Evolutionary conservation across 495 filamentous ascomycete species (phyloP), one percentile per base, ranked within the genome.

Genomic region (Neurospora sp.): DNA sequence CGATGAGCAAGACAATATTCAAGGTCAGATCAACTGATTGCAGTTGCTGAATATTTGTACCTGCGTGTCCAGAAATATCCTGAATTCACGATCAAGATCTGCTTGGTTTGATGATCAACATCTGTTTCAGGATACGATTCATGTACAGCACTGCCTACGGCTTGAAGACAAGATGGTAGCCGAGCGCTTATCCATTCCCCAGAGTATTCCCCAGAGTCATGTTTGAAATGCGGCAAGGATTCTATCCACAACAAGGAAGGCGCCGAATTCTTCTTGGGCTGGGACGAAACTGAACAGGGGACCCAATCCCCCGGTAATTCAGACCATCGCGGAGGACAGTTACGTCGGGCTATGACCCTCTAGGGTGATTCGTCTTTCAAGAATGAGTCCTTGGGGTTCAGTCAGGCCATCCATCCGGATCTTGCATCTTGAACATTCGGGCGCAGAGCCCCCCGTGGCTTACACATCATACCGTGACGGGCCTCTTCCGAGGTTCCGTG

Each of bases 41-140:
- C 38, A 71, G 59, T 18, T 65, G 53, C 53, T 35, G 12, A 35
- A 53, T 83, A 83, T 81, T 82, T 84, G 81, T 83, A 83, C 45
- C 53, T 39, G 35, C 16, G 68, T 69, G 73, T 71, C 75, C 71
- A 73, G 74, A 12, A 59, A 71, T 61, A 70, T 65, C 27, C 2
- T 53, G 69, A 39, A 41, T 7, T 20, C 71, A 35, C 69, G 74
- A 75, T 79, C 75, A 73, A 73, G 76, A 75, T 76, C 74, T 72
- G 65, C 72, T 42, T 47, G 71, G 75, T 70, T 73, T 80, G 75
- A 77, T 76, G 41, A 71, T 40, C 77, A 9, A 68, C 18, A 71
- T 73, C 72, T 71, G 78, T 80, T 78, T 80, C 78, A 78, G 76
- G 70, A 42, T 69, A 38, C 37, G 39, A 61, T 35, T 65, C 27